These are phyloP conservation scores for Beta macrorhiza DNA, from an alignment of 179 eudicot genomes.

Conservation along the genomic window DNA sequence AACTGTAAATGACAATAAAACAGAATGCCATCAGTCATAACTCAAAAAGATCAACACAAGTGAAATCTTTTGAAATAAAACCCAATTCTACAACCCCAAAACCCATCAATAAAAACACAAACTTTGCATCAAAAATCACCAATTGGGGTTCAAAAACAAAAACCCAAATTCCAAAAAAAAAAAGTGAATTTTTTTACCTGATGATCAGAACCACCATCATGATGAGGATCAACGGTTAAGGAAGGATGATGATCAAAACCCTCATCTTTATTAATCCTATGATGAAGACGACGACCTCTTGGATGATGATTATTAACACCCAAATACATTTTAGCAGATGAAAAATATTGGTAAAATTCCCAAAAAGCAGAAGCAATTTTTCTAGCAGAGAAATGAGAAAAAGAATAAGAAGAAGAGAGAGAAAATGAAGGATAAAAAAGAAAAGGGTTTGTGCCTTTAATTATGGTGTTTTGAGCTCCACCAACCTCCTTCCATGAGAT, in stretches of 20 bases:
- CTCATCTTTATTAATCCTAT: conserved; percentile 33
- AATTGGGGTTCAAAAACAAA: not conserved
- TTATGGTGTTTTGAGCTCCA: conserved; percentile 35
- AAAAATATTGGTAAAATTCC: conserved; percentile 54
- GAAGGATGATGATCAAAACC: conserved; percentile 32
- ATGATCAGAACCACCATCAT: conserved; percentile 45
- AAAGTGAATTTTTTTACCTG: conserved; percentile 23
- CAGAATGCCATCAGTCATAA: not conserved
- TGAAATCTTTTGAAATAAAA: not conserved
- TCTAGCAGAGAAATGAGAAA: conserved; percentile 47
- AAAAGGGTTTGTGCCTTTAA: conserved; percentile 24
- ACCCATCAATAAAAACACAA: too few species aligned
- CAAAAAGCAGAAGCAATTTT: conserved; percentile 61
- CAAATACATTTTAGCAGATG: conserved; percentile 46
- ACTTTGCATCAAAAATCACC: not conserved
- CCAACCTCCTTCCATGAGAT: conserved; percentile 41
- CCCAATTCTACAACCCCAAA: not conserved
- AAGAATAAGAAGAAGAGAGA: not conserved
- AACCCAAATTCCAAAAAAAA: not conserved
- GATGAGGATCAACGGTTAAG: conserved; percentile 49
- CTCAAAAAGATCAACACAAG: too few species aligned
- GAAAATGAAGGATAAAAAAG: not conserved
- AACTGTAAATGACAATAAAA: not conserved
- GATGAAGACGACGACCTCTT: conserved; percentile 30
- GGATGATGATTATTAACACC: conserved; percentile 35